These are phyloP conservation scores for Ustilago trichophora DNA, from an alignment of 1,284 basidiomycete species.

Conservation along the genomic window DNA sequence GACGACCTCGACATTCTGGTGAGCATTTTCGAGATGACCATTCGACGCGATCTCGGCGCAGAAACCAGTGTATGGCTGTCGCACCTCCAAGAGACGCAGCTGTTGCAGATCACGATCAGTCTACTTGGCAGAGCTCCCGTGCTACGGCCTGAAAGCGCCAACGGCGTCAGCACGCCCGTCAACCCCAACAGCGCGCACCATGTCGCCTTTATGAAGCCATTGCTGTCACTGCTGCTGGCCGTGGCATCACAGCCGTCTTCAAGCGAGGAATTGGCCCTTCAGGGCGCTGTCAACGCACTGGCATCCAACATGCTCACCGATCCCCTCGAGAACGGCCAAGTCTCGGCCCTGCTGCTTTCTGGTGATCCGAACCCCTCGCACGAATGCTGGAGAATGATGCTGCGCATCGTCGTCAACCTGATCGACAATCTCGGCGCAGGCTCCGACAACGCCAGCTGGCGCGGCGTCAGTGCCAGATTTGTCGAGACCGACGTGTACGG, in stretches of 20 bases:
- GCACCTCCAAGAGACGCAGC: conserved; percentile 80
- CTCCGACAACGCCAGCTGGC: conserved; percentile 29
- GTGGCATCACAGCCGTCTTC: conserved; percentile 79
- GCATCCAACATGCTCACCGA: conserved; percentile 81
- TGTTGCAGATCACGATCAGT: conserved; percentile 80
- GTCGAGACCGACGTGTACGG: conserved; percentile 85
- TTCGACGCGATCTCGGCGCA: conserved; percentile 72
- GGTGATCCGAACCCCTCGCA: conserved; percentile 80
- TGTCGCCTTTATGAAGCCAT: conserved; percentile 66
- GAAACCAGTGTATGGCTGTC: conserved; percentile 81
- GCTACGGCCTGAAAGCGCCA: conserved; percentile 24
- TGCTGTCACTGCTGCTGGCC: conserved; percentile 85
- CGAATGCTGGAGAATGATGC: conserved; percentile 82
- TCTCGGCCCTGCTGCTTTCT: conserved; percentile 76
- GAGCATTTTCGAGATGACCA: conserved; percentile 82
- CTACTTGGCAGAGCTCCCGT: conserved; percentile 73
- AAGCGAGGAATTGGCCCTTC: conserved; percentile 84
- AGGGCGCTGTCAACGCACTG: conserved; percentile 82
- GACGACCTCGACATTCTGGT: conserved; percentile 81
- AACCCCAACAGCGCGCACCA: conserved; percentile 38
- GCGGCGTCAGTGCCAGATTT: conserved; percentile 75
- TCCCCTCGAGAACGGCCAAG: conserved; percentile 77
- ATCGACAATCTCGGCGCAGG: conserved; percentile 70
- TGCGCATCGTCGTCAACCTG: conserved; percentile 80
- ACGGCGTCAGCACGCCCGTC: conserved; percentile 4